Conservation (phyloP, 352 stramenopile genomes). For the Pythium brachiatum region DNA sequence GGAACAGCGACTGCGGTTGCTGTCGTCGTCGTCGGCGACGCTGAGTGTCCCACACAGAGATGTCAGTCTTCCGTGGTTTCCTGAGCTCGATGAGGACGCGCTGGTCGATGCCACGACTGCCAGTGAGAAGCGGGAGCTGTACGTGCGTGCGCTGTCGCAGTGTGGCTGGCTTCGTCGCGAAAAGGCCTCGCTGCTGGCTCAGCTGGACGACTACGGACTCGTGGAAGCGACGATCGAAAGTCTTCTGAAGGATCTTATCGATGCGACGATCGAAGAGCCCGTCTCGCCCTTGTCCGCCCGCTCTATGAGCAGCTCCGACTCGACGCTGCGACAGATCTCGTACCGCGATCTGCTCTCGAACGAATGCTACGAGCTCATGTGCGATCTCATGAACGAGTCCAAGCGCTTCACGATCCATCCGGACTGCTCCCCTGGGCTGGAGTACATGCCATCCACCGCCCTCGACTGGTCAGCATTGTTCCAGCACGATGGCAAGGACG, state of each 20-base stretch:
- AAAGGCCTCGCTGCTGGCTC: constrained; percentile 21
- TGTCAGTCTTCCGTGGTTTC: not conserved
- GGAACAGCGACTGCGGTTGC: constrained; percentile 19
- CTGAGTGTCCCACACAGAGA: not conserved
- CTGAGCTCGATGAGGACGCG: constrained; percentile 2
- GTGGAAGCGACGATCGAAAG: constrained; percentile 26
- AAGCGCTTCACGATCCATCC: constrained; percentile 25
- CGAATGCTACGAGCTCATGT: constrained; percentile 31
- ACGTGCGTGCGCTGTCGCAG: constrained; percentile 23
- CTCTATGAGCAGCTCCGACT: not conserved
- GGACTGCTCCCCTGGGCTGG: not conserved
- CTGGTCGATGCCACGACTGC: not conserved
- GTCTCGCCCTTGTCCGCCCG: not conserved
- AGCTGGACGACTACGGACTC: constrained; percentile 26
- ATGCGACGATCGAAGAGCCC: constrained; percentile 20
- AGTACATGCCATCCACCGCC: not conserved
- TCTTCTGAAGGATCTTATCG: constrained; percentile 25
- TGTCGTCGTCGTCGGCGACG: constrained; percentile 6
- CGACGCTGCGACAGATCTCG: constrained; percentile 3
- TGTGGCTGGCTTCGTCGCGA: constrained; percentile 27
- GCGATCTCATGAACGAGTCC: constrained; percentile 25
- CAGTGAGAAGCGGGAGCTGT: constrained; percentile 18
- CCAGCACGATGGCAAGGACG: constrained; percentile 21
- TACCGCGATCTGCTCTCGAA: constrained; percentile 23
- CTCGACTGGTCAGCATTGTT: constrained; percentile 22